These are phyloP conservation scores for Ganoderma lucidum DNA, from an alignment of 1,284 basidiomycete genomes.

Conservation along the genomic window DNA sequence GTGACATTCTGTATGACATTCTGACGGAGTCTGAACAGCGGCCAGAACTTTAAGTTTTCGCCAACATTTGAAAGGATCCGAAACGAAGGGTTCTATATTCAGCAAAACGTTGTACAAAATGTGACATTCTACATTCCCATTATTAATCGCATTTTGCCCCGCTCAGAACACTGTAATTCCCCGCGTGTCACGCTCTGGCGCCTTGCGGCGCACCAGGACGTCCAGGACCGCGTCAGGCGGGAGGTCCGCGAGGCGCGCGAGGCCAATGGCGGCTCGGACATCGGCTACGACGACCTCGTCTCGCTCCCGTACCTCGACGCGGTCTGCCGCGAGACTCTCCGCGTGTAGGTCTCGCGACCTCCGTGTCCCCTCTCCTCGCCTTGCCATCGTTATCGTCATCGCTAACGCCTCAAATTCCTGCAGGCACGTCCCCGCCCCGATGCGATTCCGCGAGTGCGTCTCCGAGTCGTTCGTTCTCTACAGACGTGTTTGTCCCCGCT, in stretches of 20 bases:
- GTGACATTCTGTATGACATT: too few species aligned
- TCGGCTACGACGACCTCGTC: slow-evolving; percentile 43
- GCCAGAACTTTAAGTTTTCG: too few species aligned
- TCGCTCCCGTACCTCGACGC: slow-evolving; percentile 16
- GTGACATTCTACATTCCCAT: too few species aligned
- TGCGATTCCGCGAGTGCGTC: slow-evolving; percentile 41
- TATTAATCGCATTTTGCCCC: too few species aligned
- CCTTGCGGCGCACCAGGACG: slow-evolving; percentile 28
- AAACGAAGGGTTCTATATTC: too few species aligned
- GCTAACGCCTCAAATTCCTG: background rate
- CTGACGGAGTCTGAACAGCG: too few species aligned
- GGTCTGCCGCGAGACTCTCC: slow-evolving; percentile 13
- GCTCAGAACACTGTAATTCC: too few species aligned
- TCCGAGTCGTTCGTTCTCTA: background rate
- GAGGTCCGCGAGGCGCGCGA: slow-evolving; percentile 34
- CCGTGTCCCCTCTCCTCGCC: background rate
- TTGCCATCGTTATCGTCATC: background rate
- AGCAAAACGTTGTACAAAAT: too few species aligned
- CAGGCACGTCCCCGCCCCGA: slow-evolving; percentile 45
- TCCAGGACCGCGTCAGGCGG: slow-evolving; percentile 30
- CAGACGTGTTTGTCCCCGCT: background rate
- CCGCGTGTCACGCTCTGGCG: slow-evolving; percentile 38
- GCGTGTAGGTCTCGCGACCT: background rate
- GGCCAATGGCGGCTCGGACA: slow-evolving; percentile 18
- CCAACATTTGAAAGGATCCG: too few species aligned